Conservation (phyloP, 1,139 yeast species). For the Yamadazyma sp. region DNA sequence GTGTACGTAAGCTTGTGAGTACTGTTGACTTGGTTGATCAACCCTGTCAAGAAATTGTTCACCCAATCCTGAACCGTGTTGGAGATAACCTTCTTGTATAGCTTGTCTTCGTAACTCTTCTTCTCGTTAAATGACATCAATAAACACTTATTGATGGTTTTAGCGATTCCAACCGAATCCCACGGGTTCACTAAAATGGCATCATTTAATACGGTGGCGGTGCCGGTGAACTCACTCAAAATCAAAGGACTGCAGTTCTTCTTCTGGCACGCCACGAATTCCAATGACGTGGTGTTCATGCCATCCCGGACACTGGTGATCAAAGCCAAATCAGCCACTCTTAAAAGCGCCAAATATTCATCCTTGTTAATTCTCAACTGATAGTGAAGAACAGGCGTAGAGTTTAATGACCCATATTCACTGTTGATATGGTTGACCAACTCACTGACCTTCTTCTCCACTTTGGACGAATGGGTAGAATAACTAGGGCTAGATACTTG, state of each 20-base stretch:
- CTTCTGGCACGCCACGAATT: slow-evolving; percentile 87
- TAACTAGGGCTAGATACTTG: slow-evolving; percentile 87
- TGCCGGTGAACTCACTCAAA: slow-evolving; percentile 90
- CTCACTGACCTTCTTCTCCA: slow-evolving; percentile 80
- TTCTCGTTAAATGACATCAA: slow-evolving; percentile 46
- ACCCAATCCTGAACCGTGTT: slow-evolving; percentile 87
- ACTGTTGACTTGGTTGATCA: slow-evolving; percentile 50
- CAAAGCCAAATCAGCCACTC: slow-evolving; percentile 87
- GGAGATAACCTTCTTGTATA: slow-evolving; percentile 64
- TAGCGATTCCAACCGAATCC: slow-evolving; percentile 93
- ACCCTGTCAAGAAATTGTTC: slow-evolving; percentile 53
- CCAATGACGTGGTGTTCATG: slow-evolving; percentile 92
- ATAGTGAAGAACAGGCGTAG: slow-evolving; percentile 85
- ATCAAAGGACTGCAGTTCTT: slow-evolving; percentile 72
- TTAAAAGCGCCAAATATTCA: slow-evolving; percentile 82
- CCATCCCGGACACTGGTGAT: slow-evolving; percentile 94
- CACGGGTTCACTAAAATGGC: slow-evolving; percentile 92
- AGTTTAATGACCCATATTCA: slow-evolving; percentile 75
- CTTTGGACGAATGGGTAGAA: slow-evolving; percentile 48
- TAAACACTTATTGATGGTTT: slow-evolving; percentile 71
- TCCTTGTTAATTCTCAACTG: slow-evolving; percentile 86
- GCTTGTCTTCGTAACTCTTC: slow-evolving; percentile 42
- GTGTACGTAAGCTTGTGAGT: slow-evolving; percentile 59
- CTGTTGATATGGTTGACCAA: slow-evolving; percentile 78
- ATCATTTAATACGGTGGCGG: slow-evolving; percentile 75